Base-by-base conservation (phyloP, 164 flowering plant genomes). In the Vitis rupestris region DNA sequence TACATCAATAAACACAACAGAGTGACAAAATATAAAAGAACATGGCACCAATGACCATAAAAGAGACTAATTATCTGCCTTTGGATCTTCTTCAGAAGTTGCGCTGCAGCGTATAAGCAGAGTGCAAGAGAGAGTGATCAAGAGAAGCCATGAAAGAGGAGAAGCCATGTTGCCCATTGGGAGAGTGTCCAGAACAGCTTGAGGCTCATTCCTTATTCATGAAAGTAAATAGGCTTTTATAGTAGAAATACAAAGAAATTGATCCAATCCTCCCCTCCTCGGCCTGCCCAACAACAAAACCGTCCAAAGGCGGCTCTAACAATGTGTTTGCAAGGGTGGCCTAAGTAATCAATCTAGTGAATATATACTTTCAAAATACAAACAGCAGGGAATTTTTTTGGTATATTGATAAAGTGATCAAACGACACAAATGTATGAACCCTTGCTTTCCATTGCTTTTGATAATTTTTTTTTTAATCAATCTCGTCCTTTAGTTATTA, bases 271-370 rank as follows among this genome's bases (percentile, higher is more conserved):
- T 17, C 27, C 13, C 1, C 19, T 11, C 29, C 19, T 58, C 16
- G 61, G 61, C 61, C 61, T 30, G 61, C 61, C 61, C 27, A 17
- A 27, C 10, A 58, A 58, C 61, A 19, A 8, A 58, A 58, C 61
- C 61, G 61, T 58, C 61, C 61, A 58, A 9, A 19, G 61, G 27
- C 61, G 61, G 61, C 61, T 58, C 10, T 23, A 58, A 58, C 12
- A 58, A 58, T 58, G 37, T 2, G 9, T 29, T 55, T 4, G 6
- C 44, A 31, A 31, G 44, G 44, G 44, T 31, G 44, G 7, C 44
- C 44, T 31, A 4, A 2, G 44, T 4, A 31, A 4, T 31, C 44
- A 31, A 4, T 31, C 44, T 23, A 31, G 44, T 4, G 44, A 31
- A 31, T 31, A 31, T 4, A 4, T 31, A 31, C 44, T 31, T 31